Percentiles rank a stretch among this genome's conserved stretches.
These are phyloP conservation scores for Coemansia linderi DNA, from an alignment of 371 early-diverging fungal genomes.

Conservation along the genomic window DNA sequence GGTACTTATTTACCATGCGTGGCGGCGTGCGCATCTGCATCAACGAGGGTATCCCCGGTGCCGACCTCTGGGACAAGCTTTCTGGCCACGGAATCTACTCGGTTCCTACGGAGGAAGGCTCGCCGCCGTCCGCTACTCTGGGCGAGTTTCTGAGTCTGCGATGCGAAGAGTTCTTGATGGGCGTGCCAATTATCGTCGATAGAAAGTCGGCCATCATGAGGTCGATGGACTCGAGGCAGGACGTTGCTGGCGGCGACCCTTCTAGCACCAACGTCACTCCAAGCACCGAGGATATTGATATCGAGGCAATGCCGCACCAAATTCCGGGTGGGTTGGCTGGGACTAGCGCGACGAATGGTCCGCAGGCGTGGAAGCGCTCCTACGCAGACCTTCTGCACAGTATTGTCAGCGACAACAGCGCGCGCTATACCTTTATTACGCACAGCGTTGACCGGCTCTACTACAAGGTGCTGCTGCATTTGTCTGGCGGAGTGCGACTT, in stretches of 20 bases:
- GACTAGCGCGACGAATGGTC: slow-evolving; percentile 6
- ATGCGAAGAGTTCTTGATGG: slow-evolving; percentile 53
- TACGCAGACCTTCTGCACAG: slow-evolving; percentile 37
- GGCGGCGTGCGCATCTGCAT: slow-evolving; percentile 55
- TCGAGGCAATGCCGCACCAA: background rate
- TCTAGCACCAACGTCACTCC: slow-evolving; percentile 11
- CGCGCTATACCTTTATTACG: slow-evolving; percentile 43
- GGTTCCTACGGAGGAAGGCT: slow-evolving; percentile 36
- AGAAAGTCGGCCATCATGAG: slow-evolving; percentile 31
- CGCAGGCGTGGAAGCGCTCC: slow-evolving; percentile 28
- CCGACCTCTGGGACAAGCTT: slow-evolving; percentile 41
- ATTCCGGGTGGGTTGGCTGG: slow-evolving; percentile 1
- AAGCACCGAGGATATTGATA: slow-evolving; percentile 16
- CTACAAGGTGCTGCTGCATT: slow-evolving; percentile 48
- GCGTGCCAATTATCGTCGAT: slow-evolving; percentile 50
- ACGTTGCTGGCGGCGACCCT: background rate
- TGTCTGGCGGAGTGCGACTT: slow-evolving; percentile 53
- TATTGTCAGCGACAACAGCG: slow-evolving; percentile 31
- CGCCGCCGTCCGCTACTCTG: slow-evolving; percentile 36
- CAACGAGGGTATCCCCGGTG: slow-evolving; percentile 51
- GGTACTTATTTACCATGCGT: slow-evolving; percentile 56
- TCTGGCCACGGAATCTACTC: slow-evolving; percentile 48
- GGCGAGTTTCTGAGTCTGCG: slow-evolving; percentile 52
- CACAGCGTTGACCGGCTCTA: slow-evolving; percentile 42
- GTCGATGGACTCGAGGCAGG: slow-evolving; percentile 23